A percentile compares a stretch with the other conserved stretches of the same genome.
Evolutionary conservation across 768 basidiomycete genomes (phyloP).

Genomic region (Suillus fuscotomentosus): DNA sequence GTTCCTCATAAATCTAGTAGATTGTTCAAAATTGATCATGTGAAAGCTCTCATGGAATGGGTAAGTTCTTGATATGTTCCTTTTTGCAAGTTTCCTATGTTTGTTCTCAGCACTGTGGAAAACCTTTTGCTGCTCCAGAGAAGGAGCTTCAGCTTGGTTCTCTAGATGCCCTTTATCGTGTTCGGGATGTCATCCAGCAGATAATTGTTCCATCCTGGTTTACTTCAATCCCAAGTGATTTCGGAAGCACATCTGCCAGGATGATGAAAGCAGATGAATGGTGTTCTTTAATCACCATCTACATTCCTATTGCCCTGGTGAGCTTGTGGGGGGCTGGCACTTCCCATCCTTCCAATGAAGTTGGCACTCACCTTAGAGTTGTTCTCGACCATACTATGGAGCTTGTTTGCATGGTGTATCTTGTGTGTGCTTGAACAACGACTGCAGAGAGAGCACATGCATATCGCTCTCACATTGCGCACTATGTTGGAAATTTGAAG

Average conservation of each 20-base stretch:
- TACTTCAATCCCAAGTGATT: conserved; percentile 10
- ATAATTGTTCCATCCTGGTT: conserved; percentile 12
- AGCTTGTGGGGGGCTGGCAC: conserved; percentile 20
- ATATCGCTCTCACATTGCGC: conserved; percentile 16
- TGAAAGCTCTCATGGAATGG: background rate
- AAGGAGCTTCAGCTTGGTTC: background rate
- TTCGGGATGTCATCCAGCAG: background rate
- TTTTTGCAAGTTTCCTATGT: background rate
- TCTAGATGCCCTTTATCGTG: background rate
- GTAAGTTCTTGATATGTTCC: background rate
- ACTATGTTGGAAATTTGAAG: conserved; percentile 17
- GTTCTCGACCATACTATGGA: conserved; percentile 27
- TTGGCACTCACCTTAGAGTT: background rate
- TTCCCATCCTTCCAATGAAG: conserved; percentile 2
- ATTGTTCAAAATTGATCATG: background rate
- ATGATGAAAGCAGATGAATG: conserved; percentile 36
- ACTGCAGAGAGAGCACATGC: conserved; percentile 7
- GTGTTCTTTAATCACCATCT: conserved; percentile 26
- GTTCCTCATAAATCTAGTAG: background rate
- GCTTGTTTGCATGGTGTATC: conserved; percentile 20
- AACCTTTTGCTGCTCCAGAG: background rate
- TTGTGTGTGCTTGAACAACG: conserved; percentile 15
- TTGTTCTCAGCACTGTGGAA: background rate
- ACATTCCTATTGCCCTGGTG: conserved; percentile 32
- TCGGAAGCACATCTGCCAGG: conserved; percentile 19